phyloP scores from a whole-genome alignment of 2,329 filamentous ascomycete genomes.

The Ceratocystiopsis sp. region DNA sequence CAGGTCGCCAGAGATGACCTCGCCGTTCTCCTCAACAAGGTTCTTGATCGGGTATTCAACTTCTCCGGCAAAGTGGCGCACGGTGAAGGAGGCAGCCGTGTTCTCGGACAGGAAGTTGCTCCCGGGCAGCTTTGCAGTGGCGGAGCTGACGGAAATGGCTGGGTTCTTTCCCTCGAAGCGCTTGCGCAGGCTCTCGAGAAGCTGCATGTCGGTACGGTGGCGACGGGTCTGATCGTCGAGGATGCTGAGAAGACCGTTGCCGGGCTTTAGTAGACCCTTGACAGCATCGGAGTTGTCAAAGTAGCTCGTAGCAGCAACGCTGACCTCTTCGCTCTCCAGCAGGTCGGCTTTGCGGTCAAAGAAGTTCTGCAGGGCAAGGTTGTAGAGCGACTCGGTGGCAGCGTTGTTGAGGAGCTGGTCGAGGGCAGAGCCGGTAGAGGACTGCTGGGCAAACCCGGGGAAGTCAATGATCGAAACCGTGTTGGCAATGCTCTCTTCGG shows the following conservation, averaged over 20 bases:
- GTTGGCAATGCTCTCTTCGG: constrained; percentile 78
- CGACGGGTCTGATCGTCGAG: constrained; percentile 89
- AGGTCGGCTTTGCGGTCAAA: constrained; percentile 89
- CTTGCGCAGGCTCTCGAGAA: constrained; percentile 79
- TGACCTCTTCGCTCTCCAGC: constrained; percentile 85
- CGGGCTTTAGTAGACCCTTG: constrained; percentile 75
- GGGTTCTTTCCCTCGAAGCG: constrained; percentile 91
- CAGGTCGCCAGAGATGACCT: constrained; percentile 86
- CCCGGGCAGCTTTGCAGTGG: constrained; percentile 62
- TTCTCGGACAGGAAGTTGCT: constrained; percentile 84
- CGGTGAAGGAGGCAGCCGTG: constrained; percentile 62
- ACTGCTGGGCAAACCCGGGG: constrained; percentile 77
- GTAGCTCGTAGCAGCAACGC: constrained; percentile 80
- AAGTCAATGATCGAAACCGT: constrained; percentile 94
- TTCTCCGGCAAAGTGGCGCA: constrained; percentile 91
- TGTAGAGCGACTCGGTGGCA: constrained; percentile 80
- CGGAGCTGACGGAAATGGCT: constrained; percentile 62
- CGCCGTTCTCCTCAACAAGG: constrained; percentile 86
- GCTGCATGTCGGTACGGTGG: constrained; percentile 72
- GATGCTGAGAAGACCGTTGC: constrained; percentile 85
- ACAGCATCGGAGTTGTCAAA: constrained; percentile 96
- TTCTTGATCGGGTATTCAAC: constrained; percentile 84
- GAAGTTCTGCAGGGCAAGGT: constrained; percentile 85
- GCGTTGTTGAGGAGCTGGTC: constrained; percentile 94
- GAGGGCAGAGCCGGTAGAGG: constrained; percentile 66